Conservation (phyloP, 73 alveolate species). For the Durusdinium trenchii region DNA sequence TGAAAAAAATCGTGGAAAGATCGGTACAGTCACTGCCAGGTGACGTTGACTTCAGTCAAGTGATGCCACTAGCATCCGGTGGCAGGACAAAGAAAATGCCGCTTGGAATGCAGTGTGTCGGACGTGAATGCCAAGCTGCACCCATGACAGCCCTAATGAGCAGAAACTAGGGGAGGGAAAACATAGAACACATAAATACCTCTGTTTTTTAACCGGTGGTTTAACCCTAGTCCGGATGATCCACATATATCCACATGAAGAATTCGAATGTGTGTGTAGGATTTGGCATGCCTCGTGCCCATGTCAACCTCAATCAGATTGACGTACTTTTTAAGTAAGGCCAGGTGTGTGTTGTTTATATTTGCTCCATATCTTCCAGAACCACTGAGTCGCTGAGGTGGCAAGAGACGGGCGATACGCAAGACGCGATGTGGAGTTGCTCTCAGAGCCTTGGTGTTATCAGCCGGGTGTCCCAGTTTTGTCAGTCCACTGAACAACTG, state of each 20-base stretch:
- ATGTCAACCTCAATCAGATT: background rate
- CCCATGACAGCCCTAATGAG: no score
- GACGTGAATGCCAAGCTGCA: no score
- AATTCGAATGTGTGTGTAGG: no score
- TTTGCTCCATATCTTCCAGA: background rate
- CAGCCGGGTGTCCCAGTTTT: background rate
- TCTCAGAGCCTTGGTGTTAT: constrained; percentile 78
- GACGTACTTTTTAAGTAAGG: background rate
- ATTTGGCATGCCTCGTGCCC: background rate
- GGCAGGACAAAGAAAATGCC: constrained; percentile 70
- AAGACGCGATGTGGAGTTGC: constrained; percentile 88
- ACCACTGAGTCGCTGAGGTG: background rate
- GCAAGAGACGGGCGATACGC: constrained; percentile 83
- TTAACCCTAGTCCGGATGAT: no score
- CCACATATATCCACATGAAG: no score
- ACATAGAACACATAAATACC: no score
- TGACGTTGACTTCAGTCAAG: constrained; percentile 80
- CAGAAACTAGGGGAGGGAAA: no score
- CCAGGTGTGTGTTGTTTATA: no score
- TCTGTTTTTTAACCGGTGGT: no score
- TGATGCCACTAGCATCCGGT: constrained; percentile 76
- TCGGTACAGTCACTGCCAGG: no score
- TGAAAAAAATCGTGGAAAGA: no score
- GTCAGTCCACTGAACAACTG: background rate
- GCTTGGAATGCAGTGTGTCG: background rate